Percentiles rank a stretch among this genome's conserved stretches.
These are phyloP conservation scores for Lunularia cruciata DNA, from an alignment of 225 moss, liverwort and hornwort species.

Conservation along the genomic window DNA sequence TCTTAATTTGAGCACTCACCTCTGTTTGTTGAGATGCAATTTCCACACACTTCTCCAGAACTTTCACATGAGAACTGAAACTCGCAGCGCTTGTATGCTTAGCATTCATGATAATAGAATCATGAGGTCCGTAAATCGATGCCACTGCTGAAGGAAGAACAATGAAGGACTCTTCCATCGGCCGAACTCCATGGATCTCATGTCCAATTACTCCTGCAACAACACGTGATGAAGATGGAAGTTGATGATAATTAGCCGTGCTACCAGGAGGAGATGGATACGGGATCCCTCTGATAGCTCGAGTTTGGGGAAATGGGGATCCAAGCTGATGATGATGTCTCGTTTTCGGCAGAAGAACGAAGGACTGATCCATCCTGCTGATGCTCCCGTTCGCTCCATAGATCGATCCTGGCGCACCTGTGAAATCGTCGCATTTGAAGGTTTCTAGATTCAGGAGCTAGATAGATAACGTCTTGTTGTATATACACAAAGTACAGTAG, in stretches of 20 bases:
- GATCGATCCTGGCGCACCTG: constrained; percentile 62
- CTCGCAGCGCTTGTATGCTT: constrained; percentile 90
- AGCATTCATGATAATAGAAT: constrained; percentile 37
- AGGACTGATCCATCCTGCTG: constrained; percentile 92
- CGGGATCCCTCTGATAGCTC: constrained; percentile 65
- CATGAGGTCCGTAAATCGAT: constrained; percentile 75
- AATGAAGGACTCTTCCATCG: constrained; percentile 96
- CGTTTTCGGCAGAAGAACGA: constrained; percentile 83
- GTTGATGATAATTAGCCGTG: constrained; percentile 20
- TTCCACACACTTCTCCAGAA: constrained; percentile 77
- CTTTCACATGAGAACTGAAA: constrained; percentile 91
- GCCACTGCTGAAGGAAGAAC: constrained; percentile 92
- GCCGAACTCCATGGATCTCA: constrained; percentile 74
- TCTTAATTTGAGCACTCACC: constrained; percentile 39
- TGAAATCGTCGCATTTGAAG: constrained; percentile 1
- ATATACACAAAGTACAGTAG: too few relatives aligned
- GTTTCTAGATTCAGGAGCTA: too few relatives aligned
- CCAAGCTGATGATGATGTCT: constrained; percentile 33
- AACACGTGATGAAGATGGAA: constrained; percentile 13
- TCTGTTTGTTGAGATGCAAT: constrained; percentile 87
- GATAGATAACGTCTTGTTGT: too few relatives aligned
- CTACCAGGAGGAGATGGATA: constrained; percentile 74
- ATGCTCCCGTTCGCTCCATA: constrained; percentile 72
- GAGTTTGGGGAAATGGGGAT: constrained; percentile 46
- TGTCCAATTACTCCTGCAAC: constrained; percentile 34